Evolutionary conservation across 371 early-diverging fungal species (phyloP), one percentile per base, ranked within the genome.

Genomic region (Mucor piriformis): DNA sequence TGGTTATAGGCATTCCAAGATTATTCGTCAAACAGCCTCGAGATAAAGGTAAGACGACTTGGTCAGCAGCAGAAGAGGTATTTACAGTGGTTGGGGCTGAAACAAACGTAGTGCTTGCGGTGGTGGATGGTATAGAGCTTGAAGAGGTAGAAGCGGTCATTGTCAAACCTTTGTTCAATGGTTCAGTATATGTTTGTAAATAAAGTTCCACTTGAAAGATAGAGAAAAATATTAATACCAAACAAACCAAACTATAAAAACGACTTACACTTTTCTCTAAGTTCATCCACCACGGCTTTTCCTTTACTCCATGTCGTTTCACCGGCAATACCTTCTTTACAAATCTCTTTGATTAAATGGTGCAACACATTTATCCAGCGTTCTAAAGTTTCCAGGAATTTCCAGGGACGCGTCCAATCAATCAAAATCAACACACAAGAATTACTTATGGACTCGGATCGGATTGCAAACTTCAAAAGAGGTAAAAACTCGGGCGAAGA

Each of bases 391-490:
- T 87, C 85, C 59, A 94, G 59, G 64, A 94, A 95, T 29, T 72
- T 74, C 92, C 93, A 94, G 11, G 96, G 96, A 71, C 81, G 77
- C 33, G 88, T 74, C 96, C 96, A 96, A 72, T 95, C 95, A 53
- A 96, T 72, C 44, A 88, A 83, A 35, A 95, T 82, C 3, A 94
- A 66, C 0, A 88, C 87, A 18, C 86, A 77, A 1, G 88, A 69
- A 64, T 85, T 81, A 0, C 74, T 54, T 20, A 91, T 66, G 13
- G 87, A 80, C 40, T 83, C 74, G n/a, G 81, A 67, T 50, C 83
- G 83, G 46, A 93, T 69, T 33, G 88, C 89, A 64, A 88, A 85
- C 50, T 78, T 79, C 29, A 94, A 70, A 43, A 93, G 74, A 37
- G 86, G 81, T 44, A 85, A 74, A 59, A 88, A 91, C 35, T 85